Percentiles rank a stretch among this genome's conserved stretches.
These are phyloP conservation scores for Candida oleophila DNA, from an alignment of 805 yeast species.

Conservation along the genomic window DNA sequence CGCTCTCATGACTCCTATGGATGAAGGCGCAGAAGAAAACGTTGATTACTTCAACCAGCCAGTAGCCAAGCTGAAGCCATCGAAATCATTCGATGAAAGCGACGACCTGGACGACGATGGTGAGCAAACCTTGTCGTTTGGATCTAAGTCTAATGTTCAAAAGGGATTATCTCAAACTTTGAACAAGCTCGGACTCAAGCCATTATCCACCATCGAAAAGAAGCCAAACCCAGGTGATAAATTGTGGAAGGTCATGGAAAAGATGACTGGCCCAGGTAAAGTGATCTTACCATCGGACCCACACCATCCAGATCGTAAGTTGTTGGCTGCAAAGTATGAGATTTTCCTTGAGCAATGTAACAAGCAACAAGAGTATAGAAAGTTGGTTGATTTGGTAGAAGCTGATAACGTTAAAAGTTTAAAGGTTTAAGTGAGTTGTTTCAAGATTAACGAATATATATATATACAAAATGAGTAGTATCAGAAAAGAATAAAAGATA, in stretches of 20 bases:
- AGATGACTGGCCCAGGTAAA: slow-evolving; percentile 79
- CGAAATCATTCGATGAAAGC: not conserved
- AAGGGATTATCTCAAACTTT: slow-evolving; percentile 50
- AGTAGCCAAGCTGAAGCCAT: slow-evolving; percentile 8
- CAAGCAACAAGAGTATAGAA: slow-evolving; percentile 76
- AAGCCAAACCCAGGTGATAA: slow-evolving; percentile 50
- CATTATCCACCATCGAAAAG: slow-evolving; percentile 32
- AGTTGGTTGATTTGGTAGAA: slow-evolving; percentile 56
- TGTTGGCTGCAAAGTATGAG: slow-evolving; percentile 77
- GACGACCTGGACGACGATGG: slow-evolving; percentile 47
- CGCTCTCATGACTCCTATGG: slow-evolving; percentile 38
- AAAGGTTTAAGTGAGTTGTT: slow-evolving; percentile 4
- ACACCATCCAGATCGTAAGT: slow-evolving; percentile 61
- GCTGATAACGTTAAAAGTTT: slow-evolving; percentile 8
- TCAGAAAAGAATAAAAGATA: not conserved
- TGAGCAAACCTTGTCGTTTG: slow-evolving; percentile 56
- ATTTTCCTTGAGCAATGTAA: slow-evolving; percentile 85
- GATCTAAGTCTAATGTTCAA: slow-evolving; percentile 55
- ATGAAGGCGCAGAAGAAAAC: slow-evolving; percentile 26
- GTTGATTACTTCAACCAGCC: slow-evolving; percentile 41
- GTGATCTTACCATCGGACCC: slow-evolving; percentile 67
- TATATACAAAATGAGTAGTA: not conserved
- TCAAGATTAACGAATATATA: not conserved
- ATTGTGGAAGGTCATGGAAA: slow-evolving; percentile 85
- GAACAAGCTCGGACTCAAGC: slow-evolving; percentile 33